These are phyloP conservation scores for Metschnikowia peoriensis DNA, from an alignment of 805 yeast species.

Conservation along the genomic window DNA sequence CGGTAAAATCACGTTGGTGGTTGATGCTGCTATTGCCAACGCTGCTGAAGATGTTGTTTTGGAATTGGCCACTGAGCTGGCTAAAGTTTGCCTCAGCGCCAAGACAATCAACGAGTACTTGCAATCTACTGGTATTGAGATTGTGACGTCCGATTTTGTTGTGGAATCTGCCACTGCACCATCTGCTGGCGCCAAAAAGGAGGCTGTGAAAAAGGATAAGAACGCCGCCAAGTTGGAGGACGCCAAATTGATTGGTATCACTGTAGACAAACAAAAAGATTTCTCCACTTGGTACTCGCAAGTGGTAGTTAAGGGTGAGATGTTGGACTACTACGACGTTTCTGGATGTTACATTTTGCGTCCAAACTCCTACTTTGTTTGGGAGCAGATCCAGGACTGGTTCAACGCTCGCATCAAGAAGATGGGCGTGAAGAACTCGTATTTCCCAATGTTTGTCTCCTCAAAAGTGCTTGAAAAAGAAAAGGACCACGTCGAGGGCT, in stretches of 20 bases:
- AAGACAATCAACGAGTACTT: constrained; percentile 46
- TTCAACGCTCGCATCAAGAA: constrained; percentile 79
- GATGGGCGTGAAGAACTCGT: constrained; percentile 90
- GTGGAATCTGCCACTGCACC: constrained; percentile 40
- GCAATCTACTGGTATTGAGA: constrained; percentile 48
- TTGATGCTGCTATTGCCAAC: constrained; percentile 51
- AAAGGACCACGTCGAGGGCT: constrained; percentile 98
- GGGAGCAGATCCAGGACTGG: constrained; percentile 93
- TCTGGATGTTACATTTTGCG: constrained; percentile 98
- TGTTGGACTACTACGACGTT: constrained; percentile 97
- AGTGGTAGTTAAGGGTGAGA: constrained; percentile 93
- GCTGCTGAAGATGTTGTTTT: constrained; percentile 39
- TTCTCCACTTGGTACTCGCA: constrained; percentile 98
- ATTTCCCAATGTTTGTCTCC: constrained; percentile 98
- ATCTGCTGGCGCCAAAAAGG: constrained; percentile 28
- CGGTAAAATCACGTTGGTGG: constrained; percentile 52
- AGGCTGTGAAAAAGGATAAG: constrained; percentile 36
- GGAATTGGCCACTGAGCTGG: constrained; percentile 50
- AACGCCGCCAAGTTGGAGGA: constrained; percentile 64
- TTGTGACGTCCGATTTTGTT: constrained; percentile 53
- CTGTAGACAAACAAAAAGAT: constrained; percentile 87
- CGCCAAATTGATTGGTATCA: constrained; percentile 92
- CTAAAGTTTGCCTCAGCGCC: constrained; percentile 52
- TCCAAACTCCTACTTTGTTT: constrained; percentile 89
- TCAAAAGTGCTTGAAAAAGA: constrained; percentile 90